Conservation (phyloP, 75 land plant species). For the Cryptomeria japonica region DNA sequence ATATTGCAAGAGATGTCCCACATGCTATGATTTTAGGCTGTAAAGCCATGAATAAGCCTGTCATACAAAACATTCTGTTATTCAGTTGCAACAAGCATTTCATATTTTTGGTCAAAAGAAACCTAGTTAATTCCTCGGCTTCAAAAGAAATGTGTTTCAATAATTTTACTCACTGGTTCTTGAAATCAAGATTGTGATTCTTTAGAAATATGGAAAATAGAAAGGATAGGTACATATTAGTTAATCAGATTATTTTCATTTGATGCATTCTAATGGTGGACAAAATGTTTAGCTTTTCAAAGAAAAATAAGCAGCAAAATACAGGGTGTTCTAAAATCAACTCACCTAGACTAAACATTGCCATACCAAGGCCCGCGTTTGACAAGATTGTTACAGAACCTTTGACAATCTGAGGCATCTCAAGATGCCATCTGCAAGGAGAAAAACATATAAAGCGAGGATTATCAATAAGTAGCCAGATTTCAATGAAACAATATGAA, state of each 20-base stretch:
- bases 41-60: conserved; percentile 89
- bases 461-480: not conserved
- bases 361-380: conserved; percentile 79
- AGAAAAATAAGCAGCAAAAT: not conserved
- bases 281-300: not conserved
- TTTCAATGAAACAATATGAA: not conserved
- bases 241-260: not conserved
- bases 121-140: not conserved
- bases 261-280: not conserved
- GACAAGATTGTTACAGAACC: conserved; percentile 67
- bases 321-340: not conserved
- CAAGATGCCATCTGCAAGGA: conserved; percentile 50
- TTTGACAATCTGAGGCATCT: conserved; percentile 56
- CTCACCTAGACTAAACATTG: conserved; percentile 71
- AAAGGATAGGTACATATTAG: not conserved
- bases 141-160: not conserved
- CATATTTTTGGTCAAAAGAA: not conserved
- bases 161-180: not conserved
- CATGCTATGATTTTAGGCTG: conserved; percentile 77
- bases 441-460: not conserved
- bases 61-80: not conserved
- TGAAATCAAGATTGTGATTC: not conserved
- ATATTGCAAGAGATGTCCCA: conserved; percentile 50
- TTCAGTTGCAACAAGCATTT: not conserved
- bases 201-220: not conserved